Conservation (phyloP, 129 eudicot genomes). For the Saussurea involucrata region DNA sequence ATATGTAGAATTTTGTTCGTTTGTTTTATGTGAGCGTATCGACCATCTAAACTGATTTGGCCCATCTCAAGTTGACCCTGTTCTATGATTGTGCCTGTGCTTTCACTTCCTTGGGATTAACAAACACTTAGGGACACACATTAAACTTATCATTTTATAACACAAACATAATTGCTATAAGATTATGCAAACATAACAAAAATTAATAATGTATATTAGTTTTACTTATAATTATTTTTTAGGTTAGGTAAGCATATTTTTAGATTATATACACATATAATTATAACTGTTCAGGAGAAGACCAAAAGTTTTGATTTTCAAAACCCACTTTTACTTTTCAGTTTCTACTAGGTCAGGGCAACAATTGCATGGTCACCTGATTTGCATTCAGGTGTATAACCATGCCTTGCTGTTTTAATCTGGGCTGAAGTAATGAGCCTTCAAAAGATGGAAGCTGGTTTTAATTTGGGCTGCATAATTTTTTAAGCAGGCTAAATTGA, state of each 20-base stretch:
- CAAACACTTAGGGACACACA: not conserved
- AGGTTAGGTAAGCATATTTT: not conserved
- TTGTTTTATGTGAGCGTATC: not conserved
- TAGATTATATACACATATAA: not conserved
- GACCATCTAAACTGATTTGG: not conserved
- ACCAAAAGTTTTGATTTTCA: not conserved
- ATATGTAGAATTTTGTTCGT: not conserved
- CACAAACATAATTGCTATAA: not conserved
- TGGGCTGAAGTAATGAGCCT: not conserved
- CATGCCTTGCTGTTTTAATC: not conserved
- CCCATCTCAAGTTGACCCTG: not conserved
- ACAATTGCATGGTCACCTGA: not conserved
- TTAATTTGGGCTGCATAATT: not conserved
- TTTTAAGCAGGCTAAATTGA: not conserved
- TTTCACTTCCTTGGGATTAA: not conserved
- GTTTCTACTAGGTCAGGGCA: not conserved
- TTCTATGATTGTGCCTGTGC: not conserved
- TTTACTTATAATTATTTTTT: not conserved
- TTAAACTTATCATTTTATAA: not conserved
- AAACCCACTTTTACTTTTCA: not conserved
- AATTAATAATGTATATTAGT: not conserved
- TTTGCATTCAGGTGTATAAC: not conserved
- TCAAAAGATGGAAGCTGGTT: not conserved
- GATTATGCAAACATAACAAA: not conserved
- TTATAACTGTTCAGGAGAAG: not conserved